Evolutionary conservation across 495 filamentous ascomycete genomes (phyloP), one percentile per base, ranked within the genome.

Genomic region (Corynascus novoguineensis): DNA sequence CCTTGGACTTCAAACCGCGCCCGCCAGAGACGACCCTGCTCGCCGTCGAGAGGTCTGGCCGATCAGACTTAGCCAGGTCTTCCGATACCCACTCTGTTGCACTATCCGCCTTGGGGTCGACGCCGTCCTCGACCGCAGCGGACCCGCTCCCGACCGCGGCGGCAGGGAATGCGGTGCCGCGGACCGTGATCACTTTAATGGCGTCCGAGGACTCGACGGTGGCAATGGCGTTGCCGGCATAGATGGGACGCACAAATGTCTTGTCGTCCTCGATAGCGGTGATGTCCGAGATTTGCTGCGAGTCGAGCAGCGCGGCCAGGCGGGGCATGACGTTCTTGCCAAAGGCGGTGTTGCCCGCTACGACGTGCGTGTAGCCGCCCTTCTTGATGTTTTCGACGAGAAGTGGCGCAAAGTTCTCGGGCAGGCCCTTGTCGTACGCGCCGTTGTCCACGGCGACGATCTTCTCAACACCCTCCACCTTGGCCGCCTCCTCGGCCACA

Each of bases 271-370:
- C 81, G 60, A 97, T 88, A 2, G 73, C 78, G 3, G 83, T 97
- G 57, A 97, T 87, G 69, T 98, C 93, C 10, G 90, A 95, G 50
- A 98, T 81, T 67, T 95, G 91, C 71, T 96, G 92, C 25, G 85
- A 83, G 66, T 98, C 93, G 37, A 98, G 78, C 22, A 98, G 77
- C 28, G 93, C 93, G n/a, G 95, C 90, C 3, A 97, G 86, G 40
- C 93, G 86, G n/a, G 93, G 93, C 74, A 97, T 79, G 35, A 97
- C 74, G 70, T 86, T 91, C 83, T 98, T 98, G 58, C 95, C 93
- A 69, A 98, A 98, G 7, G 93, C 95, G 17, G 92, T 95, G 78
- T 96, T 90, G 37, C 86, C 87, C 24, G 86, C 86, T 54, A 97
- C 78, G 50, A 97, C 81, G 69, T 98, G 93, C 58, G 92, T 96